Evolutionary conservation across 2,329 filamentous ascomycete species (phyloP), one percentile per base, ranked within the genome.

Genomic region (Teratosphaeria epicoccoides): DNA sequence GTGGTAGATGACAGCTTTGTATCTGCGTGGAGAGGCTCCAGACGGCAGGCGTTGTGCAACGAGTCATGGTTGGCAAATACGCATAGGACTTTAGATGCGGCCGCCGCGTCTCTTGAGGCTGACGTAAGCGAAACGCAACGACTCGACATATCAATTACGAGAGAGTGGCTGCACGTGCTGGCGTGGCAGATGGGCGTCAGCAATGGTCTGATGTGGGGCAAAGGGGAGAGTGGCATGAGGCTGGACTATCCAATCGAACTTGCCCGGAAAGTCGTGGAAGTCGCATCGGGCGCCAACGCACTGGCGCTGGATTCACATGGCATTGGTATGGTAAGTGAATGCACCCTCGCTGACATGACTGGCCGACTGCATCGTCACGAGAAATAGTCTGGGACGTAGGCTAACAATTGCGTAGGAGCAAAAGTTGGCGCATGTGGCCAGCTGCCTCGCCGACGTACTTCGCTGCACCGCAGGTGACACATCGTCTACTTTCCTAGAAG

Each of bases 161-260:
- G 66, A 46, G 64, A 67, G 46, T 68, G 66, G 66, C 49, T 68
- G 7, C 66, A 68, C 47, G 61, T 68, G 5, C 50, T 68, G n/a
- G 63, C 65, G 6, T 68, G 66, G 66, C 66, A 68, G 49, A 66
- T 68, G 61, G 66, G 66, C 10, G 66, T 68, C 17, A 64, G 60
- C 43, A 67, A 67, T 37, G 66, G 66, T 3, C 49, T 68, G 44
- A 65, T 67, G 6, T 66, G 65, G 64, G 59, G 62, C n/a, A 59
- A 62, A 51, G 63, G 63, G 2, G 60, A 64, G 52, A 59, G 61
- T 6, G 63, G 63, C 7, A 66, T 66, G 64, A 54, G 66, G 26
- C 55, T 68, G 23, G 65, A 68, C 43, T 68, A 68, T 51, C 66
- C 66, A 0, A 60, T 68, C n/a, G 65, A 67, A 55, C 53, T 68